Evolutionary conservation across 2,329 filamentous ascomycete genomes (phyloP), one percentile per base, ranked within the genome.

Genomic region (Bipolaris bicolor): DNA sequence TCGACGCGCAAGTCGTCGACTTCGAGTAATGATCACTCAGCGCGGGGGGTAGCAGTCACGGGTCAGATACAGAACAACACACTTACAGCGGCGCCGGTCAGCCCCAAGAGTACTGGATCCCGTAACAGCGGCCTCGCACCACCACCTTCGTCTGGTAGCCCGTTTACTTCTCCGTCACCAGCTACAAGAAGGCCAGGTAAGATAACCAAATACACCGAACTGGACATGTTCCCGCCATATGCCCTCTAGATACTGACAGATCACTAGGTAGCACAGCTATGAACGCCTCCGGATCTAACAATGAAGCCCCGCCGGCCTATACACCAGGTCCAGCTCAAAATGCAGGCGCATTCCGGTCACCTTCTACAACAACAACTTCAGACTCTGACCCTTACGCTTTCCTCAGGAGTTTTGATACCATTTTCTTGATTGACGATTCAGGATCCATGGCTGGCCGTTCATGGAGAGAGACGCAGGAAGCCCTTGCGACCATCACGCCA

Each of bases 371-470:
- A 2, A 36, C 56, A 41, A 47, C 63, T 7, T 58, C 74, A 7
- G 62, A 65, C 29, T 33, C 57, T 22, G 88, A 92, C 67, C 84
- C 82, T 1, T 95, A 91, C 72, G 84, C 87, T 2, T 96, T 96
- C 72, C 86, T 98, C 5, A 75, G 78, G 40, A 82, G 82, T 15
- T 97, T 97, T 72, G 92, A 98, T 78, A 97, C 92, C 31, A 79
- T 94, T 54, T 93, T 98, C 74, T 78, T 98, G 1, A 91, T 98
- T 71, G 94, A 98, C 72, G 94, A 98, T 79, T 92, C 89, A n/a
- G 86, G 87, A 5, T 93, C 89, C 66, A 98, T 98, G 94, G 80
- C 81, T 1, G 91, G 89, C 15, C 72, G 79, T n/a, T 84, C 83
- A 20, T 98, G 94, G 94, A 76, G 79, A 11, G 90, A 97, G 75